phyloP scores from a whole-genome alignment of 352 stramenopile species.

The Peronosclerospora sorghi region DNA sequence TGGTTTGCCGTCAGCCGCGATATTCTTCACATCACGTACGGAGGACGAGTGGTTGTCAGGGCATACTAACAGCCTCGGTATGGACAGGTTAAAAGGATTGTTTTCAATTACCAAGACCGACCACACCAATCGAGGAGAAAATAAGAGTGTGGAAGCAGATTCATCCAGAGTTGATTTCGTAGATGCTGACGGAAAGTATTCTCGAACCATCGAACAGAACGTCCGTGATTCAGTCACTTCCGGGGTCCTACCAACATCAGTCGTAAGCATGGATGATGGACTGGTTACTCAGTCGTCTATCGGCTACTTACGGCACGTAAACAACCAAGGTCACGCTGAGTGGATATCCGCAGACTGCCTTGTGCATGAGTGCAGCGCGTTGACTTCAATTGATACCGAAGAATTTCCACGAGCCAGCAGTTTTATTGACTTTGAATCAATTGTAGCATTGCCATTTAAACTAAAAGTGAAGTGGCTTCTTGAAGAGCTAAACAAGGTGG shows the following conservation, averaged over 20 bases:
- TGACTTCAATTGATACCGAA: slow-evolving; percentile 54
- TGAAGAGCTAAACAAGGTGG: slow-evolving; percentile 64
- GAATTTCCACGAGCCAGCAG: slow-evolving; percentile 63
- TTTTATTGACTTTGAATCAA: slow-evolving; percentile 65
- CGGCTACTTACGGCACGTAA: slow-evolving; percentile 65
- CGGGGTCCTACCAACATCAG: slow-evolving; percentile 6
- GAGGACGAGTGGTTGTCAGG: slow-evolving; percentile 14
- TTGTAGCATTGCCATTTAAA: slow-evolving; percentile 59
- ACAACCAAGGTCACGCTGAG: slow-evolving; percentile 51
- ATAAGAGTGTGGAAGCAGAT: slow-evolving; percentile 53
- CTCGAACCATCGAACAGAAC: slow-evolving; percentile 43
- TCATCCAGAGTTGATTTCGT: slow-evolving; percentile 42
- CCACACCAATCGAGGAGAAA: slow-evolving; percentile 12
- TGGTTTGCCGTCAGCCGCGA: slow-evolving; percentile 29
- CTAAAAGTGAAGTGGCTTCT: slow-evolving; percentile 73
- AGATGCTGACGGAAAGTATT: slow-evolving; percentile 26
- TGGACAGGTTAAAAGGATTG: slow-evolving; percentile 1
- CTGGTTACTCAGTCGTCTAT: slow-evolving; percentile 62
- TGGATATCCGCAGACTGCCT: slow-evolving; percentile 65
- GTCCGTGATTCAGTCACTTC: slow-evolving; percentile 9
- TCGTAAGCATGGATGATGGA: slow-evolving; percentile 7
- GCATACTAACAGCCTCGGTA: slow-evolving; percentile 7
- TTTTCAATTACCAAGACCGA: slow-evolving; percentile 2
- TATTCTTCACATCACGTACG: slow-evolving; percentile 19
- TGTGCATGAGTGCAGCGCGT: slow-evolving; percentile 30